phyloP scores from a whole-genome alignment of 768 basidiomycete genomes.

The Suillus paluster region DNA sequence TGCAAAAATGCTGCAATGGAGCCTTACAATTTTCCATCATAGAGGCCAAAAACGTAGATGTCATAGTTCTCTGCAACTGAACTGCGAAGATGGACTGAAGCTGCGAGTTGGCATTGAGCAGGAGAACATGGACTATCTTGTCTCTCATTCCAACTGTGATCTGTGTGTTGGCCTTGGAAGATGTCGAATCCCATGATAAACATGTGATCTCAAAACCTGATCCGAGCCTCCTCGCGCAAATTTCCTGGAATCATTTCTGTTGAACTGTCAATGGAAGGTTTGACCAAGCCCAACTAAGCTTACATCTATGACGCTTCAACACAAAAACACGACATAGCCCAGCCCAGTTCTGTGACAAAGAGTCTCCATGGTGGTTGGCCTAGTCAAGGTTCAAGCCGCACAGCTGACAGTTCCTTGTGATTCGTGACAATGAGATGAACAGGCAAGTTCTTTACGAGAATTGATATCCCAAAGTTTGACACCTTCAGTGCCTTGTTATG shows the following conservation, averaged over 20 bases:
- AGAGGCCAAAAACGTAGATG: slow-evolving; percentile 12
- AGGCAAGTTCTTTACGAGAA: slow-evolving; percentile 1
- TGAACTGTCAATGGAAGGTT: too few relatives aligned
- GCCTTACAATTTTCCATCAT: slow-evolving; percentile 16
- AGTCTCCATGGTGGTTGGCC: background rate
- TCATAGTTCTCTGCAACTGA: background rate
- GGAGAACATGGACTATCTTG: slow-evolving; percentile 5
- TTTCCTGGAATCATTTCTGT: too few relatives aligned
- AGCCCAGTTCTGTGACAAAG: slow-evolving; percentile 17
- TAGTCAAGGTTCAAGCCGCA: slow-evolving; percentile 9
- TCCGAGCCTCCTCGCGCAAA: too few relatives aligned
- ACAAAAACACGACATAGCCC: too few relatives aligned
- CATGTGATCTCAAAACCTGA: too few relatives aligned
- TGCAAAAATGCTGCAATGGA: background rate
- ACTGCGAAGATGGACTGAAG: slow-evolving; percentile 11
- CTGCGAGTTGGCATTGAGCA: slow-evolving; percentile 7
- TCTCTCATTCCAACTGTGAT: slow-evolving; percentile 13
- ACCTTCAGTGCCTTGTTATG: slow-evolving; percentile 2
- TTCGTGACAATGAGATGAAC: background rate
- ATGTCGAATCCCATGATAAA: slow-evolving; percentile 10
- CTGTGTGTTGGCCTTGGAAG: background rate
- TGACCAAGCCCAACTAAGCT: too few relatives aligned
- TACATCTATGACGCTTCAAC: too few relatives aligned
- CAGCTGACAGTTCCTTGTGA: slow-evolving; percentile 1
- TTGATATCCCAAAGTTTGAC: slow-evolving; percentile 10